These are phyloP conservation scores for Melastoma malabathricum DNA, from an alignment of 345 rosid genomes.

Conservation along the genomic window DNA sequence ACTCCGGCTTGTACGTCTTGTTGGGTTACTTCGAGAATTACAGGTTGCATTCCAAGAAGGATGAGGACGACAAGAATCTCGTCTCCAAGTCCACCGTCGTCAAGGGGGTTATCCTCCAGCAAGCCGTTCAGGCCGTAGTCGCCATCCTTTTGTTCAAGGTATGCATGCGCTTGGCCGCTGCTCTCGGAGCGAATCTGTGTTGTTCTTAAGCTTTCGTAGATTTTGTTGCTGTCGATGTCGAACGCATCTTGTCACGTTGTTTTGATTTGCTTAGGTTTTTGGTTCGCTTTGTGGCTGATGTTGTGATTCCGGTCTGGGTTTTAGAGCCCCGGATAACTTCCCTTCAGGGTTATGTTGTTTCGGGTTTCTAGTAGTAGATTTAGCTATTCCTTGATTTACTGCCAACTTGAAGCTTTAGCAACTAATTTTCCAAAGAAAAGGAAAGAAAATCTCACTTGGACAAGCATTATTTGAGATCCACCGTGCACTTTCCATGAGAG, in stretches of 20 bases:
- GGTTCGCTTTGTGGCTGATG: too few relatives aligned
- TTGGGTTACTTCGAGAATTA: conserved; percentile 44
- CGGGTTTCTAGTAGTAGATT: too few relatives aligned
- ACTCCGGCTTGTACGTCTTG: conserved; percentile 54
- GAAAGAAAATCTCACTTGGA: too few relatives aligned
- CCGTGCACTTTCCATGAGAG: too few relatives aligned
- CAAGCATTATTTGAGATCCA: too few relatives aligned
- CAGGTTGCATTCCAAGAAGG: conserved; percentile 66
- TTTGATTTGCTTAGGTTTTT: not conserved
- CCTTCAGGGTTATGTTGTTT: too few relatives aligned
- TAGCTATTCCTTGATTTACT: too few relatives aligned
- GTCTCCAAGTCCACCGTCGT: conserved; percentile 58
- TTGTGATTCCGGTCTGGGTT: too few relatives aligned
- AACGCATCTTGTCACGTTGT: not conserved
- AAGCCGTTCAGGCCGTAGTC: conserved; percentile 59
- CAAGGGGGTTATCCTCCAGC: conserved; percentile 79
- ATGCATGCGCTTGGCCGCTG: not conserved
- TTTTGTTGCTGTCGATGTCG: not conserved
- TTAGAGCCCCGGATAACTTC: too few relatives aligned
- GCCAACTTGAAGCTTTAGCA: too few relatives aligned
- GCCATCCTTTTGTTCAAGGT: conserved; percentile 68
- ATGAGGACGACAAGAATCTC: conserved; percentile 71
- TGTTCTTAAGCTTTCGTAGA: not conserved
- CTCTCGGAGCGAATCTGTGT: not conserved
- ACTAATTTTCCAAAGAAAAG: too few relatives aligned